Evolutionary conservation across 352 stramenopile species (phyloP).

Genomic region (Pythium phragmiticola): DNA sequence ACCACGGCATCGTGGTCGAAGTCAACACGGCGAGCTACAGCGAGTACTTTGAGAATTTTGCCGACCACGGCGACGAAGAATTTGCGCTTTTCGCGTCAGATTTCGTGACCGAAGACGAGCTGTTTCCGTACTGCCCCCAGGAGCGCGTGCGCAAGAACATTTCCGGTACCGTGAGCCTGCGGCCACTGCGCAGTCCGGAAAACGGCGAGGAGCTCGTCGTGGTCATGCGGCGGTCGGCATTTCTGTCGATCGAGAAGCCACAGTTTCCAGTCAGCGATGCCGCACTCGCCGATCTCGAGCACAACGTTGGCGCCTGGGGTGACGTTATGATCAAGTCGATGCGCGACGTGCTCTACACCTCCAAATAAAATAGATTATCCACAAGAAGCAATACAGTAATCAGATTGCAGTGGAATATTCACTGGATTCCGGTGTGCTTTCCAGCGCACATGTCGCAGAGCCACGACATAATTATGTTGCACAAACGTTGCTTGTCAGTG

Average conservation of each 20-base stretch:
- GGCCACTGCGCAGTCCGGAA: neutral
- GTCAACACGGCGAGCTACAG: conserved; percentile 1
- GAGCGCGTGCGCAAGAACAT: conserved; percentile 11
- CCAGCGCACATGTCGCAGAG: neutral
- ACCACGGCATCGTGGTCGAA: conserved; percentile 20
- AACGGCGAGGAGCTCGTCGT: neutral
- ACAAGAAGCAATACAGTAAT: neutral
- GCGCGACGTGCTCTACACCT: neutral
- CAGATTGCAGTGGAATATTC: neutral
- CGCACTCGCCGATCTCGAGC: neutral
- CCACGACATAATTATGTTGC: neutral
- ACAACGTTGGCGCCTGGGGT: neutral
- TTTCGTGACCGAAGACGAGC: conserved; percentile 4
- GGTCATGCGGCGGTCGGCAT: neutral
- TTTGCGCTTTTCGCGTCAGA: neutral
- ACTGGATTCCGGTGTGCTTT: neutral
- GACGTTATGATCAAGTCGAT: conserved; percentile 3
- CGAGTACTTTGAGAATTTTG: neutral
- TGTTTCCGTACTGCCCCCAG: conserved; percentile 3
- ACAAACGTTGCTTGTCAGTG: neutral
- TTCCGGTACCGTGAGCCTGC: neutral
- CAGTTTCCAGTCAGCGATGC: neutral
- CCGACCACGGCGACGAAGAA: neutral
- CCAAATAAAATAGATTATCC: neutral
- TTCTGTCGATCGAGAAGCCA: neutral